phyloP scores from a whole-genome alignment of 208 protist genomes.

The Angomonas ambiguus region DNA sequence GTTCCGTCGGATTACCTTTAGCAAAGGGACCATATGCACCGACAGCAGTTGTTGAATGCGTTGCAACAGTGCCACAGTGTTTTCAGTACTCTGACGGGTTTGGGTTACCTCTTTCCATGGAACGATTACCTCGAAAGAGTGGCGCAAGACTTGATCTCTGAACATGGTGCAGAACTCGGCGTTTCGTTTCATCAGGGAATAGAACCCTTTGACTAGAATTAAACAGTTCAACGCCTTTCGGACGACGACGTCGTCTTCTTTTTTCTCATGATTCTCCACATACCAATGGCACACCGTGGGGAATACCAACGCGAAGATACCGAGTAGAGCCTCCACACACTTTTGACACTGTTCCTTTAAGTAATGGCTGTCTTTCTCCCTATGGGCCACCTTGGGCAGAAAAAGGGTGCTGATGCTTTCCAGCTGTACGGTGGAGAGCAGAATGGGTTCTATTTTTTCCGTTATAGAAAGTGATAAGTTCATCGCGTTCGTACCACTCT shows the following conservation, averaged over 20 bases:
- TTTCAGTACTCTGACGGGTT: conserved; percentile 55
- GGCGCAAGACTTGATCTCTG: conserved; percentile 48
- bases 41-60: conserved; percentile 36
- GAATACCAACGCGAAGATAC: neutral
- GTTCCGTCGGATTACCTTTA: conserved; percentile 42
- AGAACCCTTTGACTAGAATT: conserved; percentile 39
- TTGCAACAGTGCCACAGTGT: conserved; percentile 48
- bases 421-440: neutral
- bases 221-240: conserved; percentile 15
- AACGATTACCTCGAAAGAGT: conserved; percentile 54
- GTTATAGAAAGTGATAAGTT: neutral
- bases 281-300: neutral
- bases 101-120: conserved; percentile 81
- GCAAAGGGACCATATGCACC: conserved; percentile 34
- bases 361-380: conserved; percentile 8
- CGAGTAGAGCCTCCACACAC: neutral
- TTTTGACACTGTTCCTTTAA: neutral
- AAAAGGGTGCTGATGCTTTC: neutral
- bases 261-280: neutral
- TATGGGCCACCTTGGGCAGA: conserved; percentile 9
- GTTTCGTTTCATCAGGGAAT: conserved; percentile 29
- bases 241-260: neutral
- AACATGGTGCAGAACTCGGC: conserved; percentile 60
- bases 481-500: neutral
- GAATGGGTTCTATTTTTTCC: neutral